Percentiles rank a stretch among this genome's conserved stretches.
phyloP scores from a whole-genome alignment of 805 yeast genomes.

The Teunomyces pallodes region DNA sequence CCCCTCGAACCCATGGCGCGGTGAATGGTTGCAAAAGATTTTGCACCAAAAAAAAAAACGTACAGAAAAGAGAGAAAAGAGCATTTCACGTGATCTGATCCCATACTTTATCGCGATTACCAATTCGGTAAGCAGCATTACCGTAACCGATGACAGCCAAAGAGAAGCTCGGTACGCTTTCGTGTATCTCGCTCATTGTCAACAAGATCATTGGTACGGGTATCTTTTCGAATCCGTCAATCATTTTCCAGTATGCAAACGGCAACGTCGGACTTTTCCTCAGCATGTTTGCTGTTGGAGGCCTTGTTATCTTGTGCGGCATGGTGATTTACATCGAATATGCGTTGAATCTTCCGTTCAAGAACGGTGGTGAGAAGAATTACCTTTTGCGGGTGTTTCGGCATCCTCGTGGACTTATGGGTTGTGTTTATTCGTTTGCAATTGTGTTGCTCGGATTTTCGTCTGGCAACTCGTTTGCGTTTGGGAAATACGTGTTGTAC shows the following conservation, averaged over 20 bases:
- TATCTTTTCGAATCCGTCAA: conserved; percentile 40
- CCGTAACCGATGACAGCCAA: not conserved
- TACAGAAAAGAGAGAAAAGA: too few species aligned
- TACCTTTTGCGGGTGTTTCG: conserved; percentile 35
- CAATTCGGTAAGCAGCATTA: not conserved
- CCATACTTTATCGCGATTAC: not conserved
- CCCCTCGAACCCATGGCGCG: not conserved
- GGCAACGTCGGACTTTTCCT: conserved; percentile 39
- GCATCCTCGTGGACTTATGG: conserved; percentile 32
- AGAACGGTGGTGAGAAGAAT: conserved; percentile 43
- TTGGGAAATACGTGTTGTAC: conserved; percentile 55
- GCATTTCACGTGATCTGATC: not conserved
- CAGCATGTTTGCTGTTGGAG: conserved; percentile 34
- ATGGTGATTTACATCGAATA: conserved; percentile 40
- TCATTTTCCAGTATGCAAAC: conserved; percentile 35
- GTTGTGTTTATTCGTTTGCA: conserved; percentile 46
- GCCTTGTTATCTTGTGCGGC: conserved; percentile 37
- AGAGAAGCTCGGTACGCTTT: conserved; percentile 22
- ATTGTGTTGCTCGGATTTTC: conserved; percentile 60
- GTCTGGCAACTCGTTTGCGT: conserved; percentile 62
- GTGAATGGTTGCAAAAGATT: not conserved
- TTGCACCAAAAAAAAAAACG: not conserved
- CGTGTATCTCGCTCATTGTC: conserved; percentile 40
- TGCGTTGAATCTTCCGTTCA: conserved; percentile 39
- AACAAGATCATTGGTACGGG: conserved; percentile 47